Percentiles rank a stretch among this genome's conserved stretches.
phyloP scores from a whole-genome alignment of 2,329 filamentous ascomycete genomes.

The Rugonectria rugulosa region DNA sequence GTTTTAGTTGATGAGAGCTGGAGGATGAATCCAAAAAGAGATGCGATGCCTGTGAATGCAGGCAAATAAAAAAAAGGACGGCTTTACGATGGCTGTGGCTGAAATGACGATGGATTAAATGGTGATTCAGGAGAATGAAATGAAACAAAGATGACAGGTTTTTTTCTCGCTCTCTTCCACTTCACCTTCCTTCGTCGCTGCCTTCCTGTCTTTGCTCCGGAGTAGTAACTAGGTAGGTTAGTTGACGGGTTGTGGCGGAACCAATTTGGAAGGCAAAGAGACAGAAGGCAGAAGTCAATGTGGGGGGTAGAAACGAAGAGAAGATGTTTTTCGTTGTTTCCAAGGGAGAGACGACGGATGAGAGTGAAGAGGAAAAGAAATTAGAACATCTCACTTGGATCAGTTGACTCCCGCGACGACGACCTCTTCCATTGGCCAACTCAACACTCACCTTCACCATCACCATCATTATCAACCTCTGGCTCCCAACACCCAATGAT shows the following conservation, averaged over 20 bases:
- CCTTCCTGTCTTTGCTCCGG: too few species aligned
- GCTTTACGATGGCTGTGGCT: too few species aligned
- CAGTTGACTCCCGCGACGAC: constrained; percentile 27
- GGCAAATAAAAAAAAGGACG: constrained; percentile 1
- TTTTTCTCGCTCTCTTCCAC: too few species aligned
- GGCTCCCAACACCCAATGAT: too few species aligned
- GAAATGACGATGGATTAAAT: too few species aligned
- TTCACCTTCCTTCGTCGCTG: too few species aligned
- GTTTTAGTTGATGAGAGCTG: constrained; percentile 15
- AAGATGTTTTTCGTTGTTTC: constrained; percentile 8
- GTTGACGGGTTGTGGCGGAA: neutral
- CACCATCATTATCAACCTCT: too few species aligned
- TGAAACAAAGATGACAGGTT: too few species aligned
- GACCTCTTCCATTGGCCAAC: constrained; percentile 14
- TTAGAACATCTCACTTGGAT: constrained; percentile 6
- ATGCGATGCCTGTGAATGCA: neutral
- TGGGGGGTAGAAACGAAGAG: constrained; percentile 8
- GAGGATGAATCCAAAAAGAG: neutral
- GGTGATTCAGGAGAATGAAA: too few species aligned
- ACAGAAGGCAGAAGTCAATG: neutral
- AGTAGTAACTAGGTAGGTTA: too few species aligned
- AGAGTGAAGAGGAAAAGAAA: constrained; percentile 17
- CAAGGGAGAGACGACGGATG: too few species aligned
- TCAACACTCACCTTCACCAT: too few species aligned
- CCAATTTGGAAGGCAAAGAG: constrained; percentile 4